phyloP scores from a whole-genome alignment of 176 grass and related monocot species.

The Musa schizocarpa region DNA sequence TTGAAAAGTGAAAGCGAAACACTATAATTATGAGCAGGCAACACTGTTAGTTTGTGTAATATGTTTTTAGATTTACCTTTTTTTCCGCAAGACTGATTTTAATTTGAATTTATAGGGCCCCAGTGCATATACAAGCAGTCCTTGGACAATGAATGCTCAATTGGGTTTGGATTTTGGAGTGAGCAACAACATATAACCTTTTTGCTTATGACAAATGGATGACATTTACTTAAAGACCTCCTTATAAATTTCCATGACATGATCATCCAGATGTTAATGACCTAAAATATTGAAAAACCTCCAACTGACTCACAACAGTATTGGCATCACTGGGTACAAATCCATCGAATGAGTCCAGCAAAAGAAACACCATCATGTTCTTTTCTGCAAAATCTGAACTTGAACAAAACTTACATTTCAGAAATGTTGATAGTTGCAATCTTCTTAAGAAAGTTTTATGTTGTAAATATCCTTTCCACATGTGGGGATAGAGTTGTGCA shows the following conservation, averaged over 20 bases:
- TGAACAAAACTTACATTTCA: no score
- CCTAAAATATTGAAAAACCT: no score
- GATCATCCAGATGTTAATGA: no score
- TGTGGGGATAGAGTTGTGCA: not conserved
- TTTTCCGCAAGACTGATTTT: not conserved
- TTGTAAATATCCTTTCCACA: not conserved
- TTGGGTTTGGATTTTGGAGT: not conserved
- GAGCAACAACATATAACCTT: not conserved
- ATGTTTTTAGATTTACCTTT: not conserved
- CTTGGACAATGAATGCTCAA: not conserved
- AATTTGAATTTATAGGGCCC: not conserved
- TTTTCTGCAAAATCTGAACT: no score
- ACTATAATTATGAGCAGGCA: not conserved
- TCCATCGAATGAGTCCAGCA: no score
- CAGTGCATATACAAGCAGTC: not conserved
- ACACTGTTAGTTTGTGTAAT: not conserved
- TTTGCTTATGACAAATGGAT: not conserved
- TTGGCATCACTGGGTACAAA: no score
- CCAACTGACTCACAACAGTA: no score
- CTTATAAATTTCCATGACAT: no score
- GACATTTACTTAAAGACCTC: not conserved
- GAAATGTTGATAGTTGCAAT: no score
- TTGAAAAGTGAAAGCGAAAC: not conserved
- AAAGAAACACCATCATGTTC: no score
- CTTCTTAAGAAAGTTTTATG: no score